These are phyloP conservation scores for Castanea sativa DNA, from an alignment of 306 rosid species.

Conservation along the genomic window DNA sequence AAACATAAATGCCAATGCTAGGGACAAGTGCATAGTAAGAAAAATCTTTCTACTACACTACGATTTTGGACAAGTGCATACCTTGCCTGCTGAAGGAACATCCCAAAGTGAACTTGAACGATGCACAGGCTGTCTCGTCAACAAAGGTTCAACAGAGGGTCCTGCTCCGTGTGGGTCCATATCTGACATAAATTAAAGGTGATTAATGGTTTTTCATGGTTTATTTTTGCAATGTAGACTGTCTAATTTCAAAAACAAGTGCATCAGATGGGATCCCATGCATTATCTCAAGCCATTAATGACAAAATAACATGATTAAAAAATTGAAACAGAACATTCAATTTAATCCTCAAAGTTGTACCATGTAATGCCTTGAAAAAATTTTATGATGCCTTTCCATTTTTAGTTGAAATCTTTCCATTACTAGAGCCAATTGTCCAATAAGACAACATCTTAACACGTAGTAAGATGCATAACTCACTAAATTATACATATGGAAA, in stretches of 20 bases:
- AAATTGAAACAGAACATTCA: not conserved
- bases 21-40: no score
- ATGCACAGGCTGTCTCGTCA: no score
- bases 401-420: not conserved
- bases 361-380: not conserved
- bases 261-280: not conserved
- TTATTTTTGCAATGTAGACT: not conserved
- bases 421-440: not conserved
- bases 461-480: not conserved
- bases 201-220: conserved; percentile 10
- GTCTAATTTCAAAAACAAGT: not conserved
- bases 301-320: not conserved
- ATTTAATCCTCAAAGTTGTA: not conserved
- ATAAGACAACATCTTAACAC: not conserved
- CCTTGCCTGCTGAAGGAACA: no score
- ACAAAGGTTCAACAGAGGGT: no score
- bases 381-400: not conserved
- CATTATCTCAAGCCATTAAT: not conserved
- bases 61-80: no score
- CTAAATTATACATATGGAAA: not conserved
- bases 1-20: no score
- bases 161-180: no score
- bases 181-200: no score
- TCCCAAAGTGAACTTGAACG: no score
- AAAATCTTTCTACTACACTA: no score